Evolutionary conservation across 352 stramenopile genomes (phyloP), one percentile per base, ranked within the genome.

Genomic region (Phytophthora fragariaefolia): DNA sequence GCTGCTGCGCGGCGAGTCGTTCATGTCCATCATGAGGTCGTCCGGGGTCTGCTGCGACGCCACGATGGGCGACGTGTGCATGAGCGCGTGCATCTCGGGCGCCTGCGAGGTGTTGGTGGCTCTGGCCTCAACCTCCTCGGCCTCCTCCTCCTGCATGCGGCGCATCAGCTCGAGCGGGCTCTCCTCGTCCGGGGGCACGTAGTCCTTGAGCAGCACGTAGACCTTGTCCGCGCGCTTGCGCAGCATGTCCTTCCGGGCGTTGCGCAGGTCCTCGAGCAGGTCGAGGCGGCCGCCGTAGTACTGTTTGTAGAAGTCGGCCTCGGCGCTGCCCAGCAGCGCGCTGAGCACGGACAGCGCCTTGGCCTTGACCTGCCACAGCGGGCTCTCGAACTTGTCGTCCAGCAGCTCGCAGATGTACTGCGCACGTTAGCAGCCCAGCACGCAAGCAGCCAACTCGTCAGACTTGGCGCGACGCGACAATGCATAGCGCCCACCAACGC

Each of bases 391-490:
- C 71, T 94, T 96, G 64, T 91, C 80, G 49, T 94, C 80, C n/a
- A 96, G 73, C 24, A 94, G 73, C 68, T 96, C 84, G 55, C 87
- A 94, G 27, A 92, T 68, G 56, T 96, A 96, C 81, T 93, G 28
- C 6, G 42, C 26, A 18, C 15, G 23, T 51, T 15, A 36, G 3
- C 30, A 17, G 30, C 9, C 13, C 34, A 43, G 15, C 15, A 43
- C 34, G n/a, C n/a, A n/a, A n/a, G n/a, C n/a, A n/a, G n/a, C n/a
- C n/a, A n/a, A n/a, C n/a, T n/a, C n/a, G n/a, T n/a, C n/a, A n/a
- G n/a, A n/a, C n/a, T n/a, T n/a, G n/a, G n/a, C n/a, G n/a, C n/a
- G n/a, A n/a, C n/a, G n/a, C n/a, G n/a, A n/a, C n/a, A n/a, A n/a
- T n/a, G n/a, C 34, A 20, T 43, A 43, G 40, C 6, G 6, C 30